These are phyloP conservation scores for Asterochloris erici DNA, from an alignment of 139 green algal genomes.

Conservation along the genomic window DNA sequence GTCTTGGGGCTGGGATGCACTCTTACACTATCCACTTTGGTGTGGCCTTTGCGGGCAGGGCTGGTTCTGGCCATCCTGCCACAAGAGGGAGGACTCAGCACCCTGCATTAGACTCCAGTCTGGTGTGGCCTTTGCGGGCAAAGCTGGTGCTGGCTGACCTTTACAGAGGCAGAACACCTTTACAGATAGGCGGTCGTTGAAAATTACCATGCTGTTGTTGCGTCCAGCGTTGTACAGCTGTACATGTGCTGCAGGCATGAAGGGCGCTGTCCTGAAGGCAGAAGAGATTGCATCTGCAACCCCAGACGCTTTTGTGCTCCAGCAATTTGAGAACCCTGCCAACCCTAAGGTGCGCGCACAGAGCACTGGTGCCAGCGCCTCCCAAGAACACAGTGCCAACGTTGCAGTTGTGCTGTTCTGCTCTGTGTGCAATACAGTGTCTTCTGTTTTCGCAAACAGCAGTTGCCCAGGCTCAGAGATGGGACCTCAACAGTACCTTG, in stretches of 20 bases:
- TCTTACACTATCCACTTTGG: too few species aligned
- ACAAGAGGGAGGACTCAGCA: conserved; percentile 29
- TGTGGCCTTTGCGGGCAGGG: conserved; percentile 78
- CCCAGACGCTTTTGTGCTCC: conserved; percentile 56
- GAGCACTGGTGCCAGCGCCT: conserved; percentile 95
- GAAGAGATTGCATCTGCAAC: conserved; percentile 57
- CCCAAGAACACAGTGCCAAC: conserved; percentile 77
- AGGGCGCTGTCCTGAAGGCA: conserved; percentile 55
- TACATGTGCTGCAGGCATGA: conserved; percentile 63
- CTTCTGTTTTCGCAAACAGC: too few species aligned
- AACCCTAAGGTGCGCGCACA: conserved; percentile 80
- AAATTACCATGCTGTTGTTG: too few species aligned
- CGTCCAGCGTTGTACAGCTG: background rate
- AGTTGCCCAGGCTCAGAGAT: too few species aligned
- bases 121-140: too few species aligned
- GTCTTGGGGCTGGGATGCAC: too few species aligned
- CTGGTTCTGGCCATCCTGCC: conserved; percentile 81
- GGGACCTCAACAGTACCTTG: too few species aligned
- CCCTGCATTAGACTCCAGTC: too few species aligned
- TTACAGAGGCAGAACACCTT: too few species aligned
- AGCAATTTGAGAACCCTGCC: conserved; percentile 71
- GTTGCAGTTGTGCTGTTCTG: conserved; percentile 44
- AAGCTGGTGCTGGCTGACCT: too few species aligned
- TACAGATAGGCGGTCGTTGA: too few species aligned
- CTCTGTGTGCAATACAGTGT: background rate